Conservation (phyloP, 352 stramenopile species). For the Blastocystis sp. region DNA sequence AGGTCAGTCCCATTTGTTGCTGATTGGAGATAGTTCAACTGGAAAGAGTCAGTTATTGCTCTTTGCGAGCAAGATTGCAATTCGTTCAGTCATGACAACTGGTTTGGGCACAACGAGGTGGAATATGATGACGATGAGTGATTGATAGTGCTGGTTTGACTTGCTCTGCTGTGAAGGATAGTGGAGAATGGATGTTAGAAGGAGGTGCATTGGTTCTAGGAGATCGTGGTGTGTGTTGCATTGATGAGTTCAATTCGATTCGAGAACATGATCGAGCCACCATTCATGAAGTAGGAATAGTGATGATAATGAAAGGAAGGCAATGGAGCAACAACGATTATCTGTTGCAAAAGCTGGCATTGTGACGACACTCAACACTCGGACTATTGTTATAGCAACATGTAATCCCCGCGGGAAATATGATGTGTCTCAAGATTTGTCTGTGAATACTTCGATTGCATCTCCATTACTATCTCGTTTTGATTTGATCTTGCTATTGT, state of each 20-base stretch:
- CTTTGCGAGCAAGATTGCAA: conserved; percentile 74
- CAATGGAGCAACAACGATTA: conserved; percentile 78
- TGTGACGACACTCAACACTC: conserved; percentile 75
- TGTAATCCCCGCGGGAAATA: conserved; percentile 74
- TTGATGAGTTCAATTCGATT: conserved; percentile 79
- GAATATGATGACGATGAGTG: neutral
- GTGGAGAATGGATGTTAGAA: conserved; percentile 78
- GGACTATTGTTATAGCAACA: conserved; percentile 75
- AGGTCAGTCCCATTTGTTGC: conserved; percentile 74
- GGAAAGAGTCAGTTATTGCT: conserved; percentile 77
- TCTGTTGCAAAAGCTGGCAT: conserved; percentile 76
- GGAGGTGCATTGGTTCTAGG: conserved; percentile 74
- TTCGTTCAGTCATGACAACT: conserved; percentile 75
- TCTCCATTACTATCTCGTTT: conserved; percentile 76
- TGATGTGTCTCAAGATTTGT: conserved; percentile 68
- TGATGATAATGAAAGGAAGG: conserved; percentile 18
- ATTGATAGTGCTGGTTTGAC: conserved; percentile 70
- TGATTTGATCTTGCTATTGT: conserved; percentile 74
- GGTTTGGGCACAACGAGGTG: conserved; percentile 74
- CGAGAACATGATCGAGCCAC: conserved; percentile 74
- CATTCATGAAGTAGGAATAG: conserved; percentile 70
- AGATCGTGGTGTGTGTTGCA: conserved; percentile 75
- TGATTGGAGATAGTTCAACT: conserved; percentile 70
- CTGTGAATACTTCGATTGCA: conserved; percentile 75
- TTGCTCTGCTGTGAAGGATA: conserved; percentile 76